These are phyloP conservation scores for Leccinellum albellum DNA, from an alignment of 768 basidiomycete genomes.

Conservation along the genomic window DNA sequence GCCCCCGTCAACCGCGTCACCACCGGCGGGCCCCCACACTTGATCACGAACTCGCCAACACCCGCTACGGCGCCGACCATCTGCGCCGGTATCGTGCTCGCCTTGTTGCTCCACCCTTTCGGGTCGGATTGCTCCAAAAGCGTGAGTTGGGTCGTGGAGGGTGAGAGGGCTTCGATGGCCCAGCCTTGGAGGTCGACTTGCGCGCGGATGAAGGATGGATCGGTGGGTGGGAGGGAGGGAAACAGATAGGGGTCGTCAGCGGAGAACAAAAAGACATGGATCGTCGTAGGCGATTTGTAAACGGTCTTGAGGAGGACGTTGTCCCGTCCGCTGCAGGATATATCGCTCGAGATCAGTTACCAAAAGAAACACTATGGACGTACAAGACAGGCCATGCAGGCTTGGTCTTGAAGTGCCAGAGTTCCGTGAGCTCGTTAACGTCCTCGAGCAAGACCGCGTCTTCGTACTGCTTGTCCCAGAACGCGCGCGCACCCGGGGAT, in stretches of 20 bases:
- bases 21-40: slow-evolving; percentile 92
- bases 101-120: slow-evolving; percentile 94
- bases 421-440: slow-evolving; percentile 83
- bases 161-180: slow-evolving; percentile 94
- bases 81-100: slow-evolving; percentile 82
- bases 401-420: slow-evolving; percentile 91
- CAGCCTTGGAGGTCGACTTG: slow-evolving; percentile 99
- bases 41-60: slow-evolving; percentile 93
- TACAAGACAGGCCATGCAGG: slow-evolving; percentile 93
- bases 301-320: slow-evolving; percentile 89
- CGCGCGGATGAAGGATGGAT: slow-evolving; percentile 80
- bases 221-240: slow-evolving; percentile 61
- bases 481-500: slow-evolving; percentile 76
- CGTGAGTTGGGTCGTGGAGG: slow-evolving; percentile 90
- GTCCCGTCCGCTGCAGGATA: slow-evolving; percentile 69
- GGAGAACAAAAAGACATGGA: slow-evolving; percentile 94
- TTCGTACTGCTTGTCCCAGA: slow-evolving; percentile 90
- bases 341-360: background rate
- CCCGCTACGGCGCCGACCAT: slow-evolving; percentile 89
- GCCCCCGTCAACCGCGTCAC: slow-evolving; percentile 80
- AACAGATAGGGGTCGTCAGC: slow-evolving; percentile 87
- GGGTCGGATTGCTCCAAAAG: slow-evolving; percentile 96
- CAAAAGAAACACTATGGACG: slow-evolving; percentile 28
- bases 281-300: slow-evolving; percentile 92
- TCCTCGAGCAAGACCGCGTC: slow-evolving; percentile 85